These are phyloP conservation scores for Candida khao-thaluensis DNA, from an alignment of 805 yeast genomes.

Conservation along the genomic window DNA sequence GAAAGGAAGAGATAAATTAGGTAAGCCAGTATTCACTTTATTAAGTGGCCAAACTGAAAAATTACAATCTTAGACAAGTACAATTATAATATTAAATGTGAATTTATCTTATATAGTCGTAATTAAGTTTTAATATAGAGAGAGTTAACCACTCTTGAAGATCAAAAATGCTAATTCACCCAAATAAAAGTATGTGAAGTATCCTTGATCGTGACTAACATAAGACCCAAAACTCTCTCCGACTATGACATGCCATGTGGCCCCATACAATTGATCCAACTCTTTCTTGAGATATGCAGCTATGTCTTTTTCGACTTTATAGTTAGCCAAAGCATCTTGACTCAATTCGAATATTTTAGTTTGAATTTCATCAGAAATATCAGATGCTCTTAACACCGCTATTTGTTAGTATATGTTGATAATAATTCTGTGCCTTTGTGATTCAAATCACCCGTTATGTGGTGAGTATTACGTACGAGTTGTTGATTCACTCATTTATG, in stretches of 20 bases:
- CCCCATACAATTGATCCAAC: conserved; percentile 61
- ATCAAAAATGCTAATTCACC: conserved; percentile 66
- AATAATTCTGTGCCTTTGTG: not conserved
- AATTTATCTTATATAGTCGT: not conserved
- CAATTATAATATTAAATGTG: not conserved
- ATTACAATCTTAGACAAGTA: not conserved
- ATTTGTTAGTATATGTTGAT: conserved; percentile 14
- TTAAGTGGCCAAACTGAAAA: conserved; percentile 74
- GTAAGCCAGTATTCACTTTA: conserved; percentile 86
- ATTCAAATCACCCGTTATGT: not conserved
- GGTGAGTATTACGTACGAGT: conserved; percentile 4
- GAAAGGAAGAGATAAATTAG: conserved; percentile 86
- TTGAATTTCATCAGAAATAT: conserved; percentile 53
- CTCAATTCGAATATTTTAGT: conserved; percentile 48
- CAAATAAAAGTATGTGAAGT: conserved; percentile 67
- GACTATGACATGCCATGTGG: conserved; percentile 79
- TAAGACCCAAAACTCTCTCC: conserved; percentile 79
- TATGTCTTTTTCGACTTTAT: conserved; percentile 55
- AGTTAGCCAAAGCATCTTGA: conserved; percentile 41
- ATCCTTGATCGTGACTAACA: conserved; percentile 76
- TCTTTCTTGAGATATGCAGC: conserved; percentile 67
- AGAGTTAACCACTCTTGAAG: conserved; percentile 58
- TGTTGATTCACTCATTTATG: conserved; percentile 2
- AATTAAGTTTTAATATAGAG: not conserved
- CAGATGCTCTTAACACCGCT: conserved; percentile 45